These are phyloP conservation scores for Mycena citricolor DNA, from an alignment of 1,284 basidiomycete species.

Conservation along the genomic window DNA sequence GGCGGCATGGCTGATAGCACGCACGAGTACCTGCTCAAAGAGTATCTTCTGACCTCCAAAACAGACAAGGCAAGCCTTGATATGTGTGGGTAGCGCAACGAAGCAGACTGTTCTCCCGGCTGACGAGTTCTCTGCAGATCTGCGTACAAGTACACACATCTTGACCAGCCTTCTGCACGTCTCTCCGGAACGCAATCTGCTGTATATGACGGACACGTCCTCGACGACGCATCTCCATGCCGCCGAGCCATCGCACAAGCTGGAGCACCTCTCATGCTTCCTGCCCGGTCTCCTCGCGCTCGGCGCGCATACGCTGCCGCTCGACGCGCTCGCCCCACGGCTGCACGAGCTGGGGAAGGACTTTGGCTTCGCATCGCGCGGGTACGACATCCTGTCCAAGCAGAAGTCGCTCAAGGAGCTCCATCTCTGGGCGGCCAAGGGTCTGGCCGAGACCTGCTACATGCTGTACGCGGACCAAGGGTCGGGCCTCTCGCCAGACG, in stretches of 20 bases:
- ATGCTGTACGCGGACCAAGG: constrained; percentile 62
- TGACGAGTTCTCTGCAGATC: constrained; percentile 47
- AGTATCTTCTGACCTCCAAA: constrained; percentile 63
- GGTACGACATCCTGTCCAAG: constrained; percentile 35
- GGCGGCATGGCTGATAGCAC: constrained; percentile 69
- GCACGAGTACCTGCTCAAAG: constrained; percentile 76
- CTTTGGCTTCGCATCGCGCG: constrained; percentile 39
- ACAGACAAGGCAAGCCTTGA: constrained; percentile 58
- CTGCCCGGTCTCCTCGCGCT: constrained; percentile 75
- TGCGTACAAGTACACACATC: constrained; percentile 59
- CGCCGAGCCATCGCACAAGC: constrained; percentile 47
- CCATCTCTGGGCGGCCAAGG: constrained; percentile 67
- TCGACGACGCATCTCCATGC: constrained; percentile 29
- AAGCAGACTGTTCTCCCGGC: constrained; percentile 30
- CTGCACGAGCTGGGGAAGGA: constrained; percentile 36
- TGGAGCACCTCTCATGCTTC: constrained; percentile 81
- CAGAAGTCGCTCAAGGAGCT: constrained; percentile 48
- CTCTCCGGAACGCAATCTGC: constrained; percentile 60
- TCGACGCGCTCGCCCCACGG: constrained; percentile 41
- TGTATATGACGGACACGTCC: constrained; percentile 66
- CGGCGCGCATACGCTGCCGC: constrained; percentile 60
- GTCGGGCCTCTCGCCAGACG: constrained; percentile 61
- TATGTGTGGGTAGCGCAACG: constrained; percentile 54
- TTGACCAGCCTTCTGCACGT: constrained; percentile 66
- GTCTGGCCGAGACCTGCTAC: constrained; percentile 67